These are phyloP conservation scores for Termitomyces sp. DNA, from an alignment of 768 basidiomycete genomes.

Conservation along the genomic window DNA sequence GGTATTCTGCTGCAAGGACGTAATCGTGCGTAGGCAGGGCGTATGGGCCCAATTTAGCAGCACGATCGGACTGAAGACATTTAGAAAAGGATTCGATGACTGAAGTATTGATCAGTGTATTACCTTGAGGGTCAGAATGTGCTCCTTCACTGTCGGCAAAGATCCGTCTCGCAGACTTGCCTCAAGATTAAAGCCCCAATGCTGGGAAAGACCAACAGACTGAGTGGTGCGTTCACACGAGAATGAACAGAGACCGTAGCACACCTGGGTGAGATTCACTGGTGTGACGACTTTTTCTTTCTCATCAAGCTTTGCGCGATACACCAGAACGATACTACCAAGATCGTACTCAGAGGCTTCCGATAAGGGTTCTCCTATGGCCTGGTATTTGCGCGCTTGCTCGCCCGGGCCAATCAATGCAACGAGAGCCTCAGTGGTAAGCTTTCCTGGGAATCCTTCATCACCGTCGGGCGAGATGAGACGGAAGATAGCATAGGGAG, in stretches of 20 bases:
- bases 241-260: constrained; percentile 7
- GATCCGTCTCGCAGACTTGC: constrained; percentile 50
- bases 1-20: constrained; percentile 37
- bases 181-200: constrained; percentile 81
- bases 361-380: constrained; percentile 14
- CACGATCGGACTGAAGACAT: constrained; percentile 41
- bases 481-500: constrained; percentile 47
- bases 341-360: constrained; percentile 37
- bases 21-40: constrained; percentile 50
- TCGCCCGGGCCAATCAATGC: constrained; percentile 37
- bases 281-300: constrained; percentile 52
- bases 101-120: background rate
- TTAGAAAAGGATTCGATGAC: background rate
- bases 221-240: background rate
- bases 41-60: constrained; percentile 45
- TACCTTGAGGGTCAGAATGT: constrained; percentile 36
- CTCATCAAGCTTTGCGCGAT: constrained; percentile 61
- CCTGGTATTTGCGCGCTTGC: constrained; percentile 22
- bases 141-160: constrained; percentile 45
- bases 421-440: constrained; percentile 54
- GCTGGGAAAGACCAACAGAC: constrained; percentile 31
- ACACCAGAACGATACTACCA: constrained; percentile 64
- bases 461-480: constrained; percentile 58
- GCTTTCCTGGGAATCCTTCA: constrained; percentile 63
- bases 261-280: constrained; percentile 71